Conservation (phyloP, 495 filamentous ascomycete genomes). For the Darksidea phi region DNA sequence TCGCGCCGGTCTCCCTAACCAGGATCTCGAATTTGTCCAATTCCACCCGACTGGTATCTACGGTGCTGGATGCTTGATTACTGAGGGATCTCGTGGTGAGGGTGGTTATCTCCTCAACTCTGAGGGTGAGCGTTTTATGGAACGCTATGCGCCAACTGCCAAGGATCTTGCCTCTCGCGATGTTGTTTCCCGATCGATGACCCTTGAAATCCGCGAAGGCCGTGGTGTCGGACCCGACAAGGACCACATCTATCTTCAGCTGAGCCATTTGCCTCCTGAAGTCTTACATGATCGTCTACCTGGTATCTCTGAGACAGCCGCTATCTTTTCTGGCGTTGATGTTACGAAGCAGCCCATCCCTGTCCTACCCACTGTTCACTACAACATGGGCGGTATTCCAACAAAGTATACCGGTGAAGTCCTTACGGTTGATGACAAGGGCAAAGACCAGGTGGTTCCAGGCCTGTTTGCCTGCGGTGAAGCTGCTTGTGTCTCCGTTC, state of each 20-base stretch:
- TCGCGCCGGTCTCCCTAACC: constrained; percentile 92
- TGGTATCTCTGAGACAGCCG: constrained; percentile 96
- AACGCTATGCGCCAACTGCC: constrained; percentile 90
- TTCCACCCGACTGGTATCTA: constrained; percentile 99
- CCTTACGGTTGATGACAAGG: constrained; percentile 71
- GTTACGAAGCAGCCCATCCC: constrained; percentile 96
- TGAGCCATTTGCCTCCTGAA: constrained; percentile 87
- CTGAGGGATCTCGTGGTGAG: constrained; percentile 94
- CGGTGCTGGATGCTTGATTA: constrained; percentile 94
- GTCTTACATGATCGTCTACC: constrained; percentile 93
- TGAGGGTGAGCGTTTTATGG: constrained; percentile 97
- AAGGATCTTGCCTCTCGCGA: constrained; percentile 94
- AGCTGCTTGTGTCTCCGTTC: constrained; percentile 94
- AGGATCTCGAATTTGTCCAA: constrained; percentile 97
- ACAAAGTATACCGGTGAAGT: constrained; percentile 97
- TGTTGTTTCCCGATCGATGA: constrained; percentile 95
- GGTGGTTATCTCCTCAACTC: constrained; percentile 94
- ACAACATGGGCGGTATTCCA: constrained; percentile 99
- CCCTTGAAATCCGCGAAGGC: constrained; percentile 93
- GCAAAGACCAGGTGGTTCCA: constrained; percentile 89
- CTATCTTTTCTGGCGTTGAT: constrained; percentile 94
- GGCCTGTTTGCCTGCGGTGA: constrained; percentile 96
- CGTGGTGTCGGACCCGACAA: constrained; percentile 94
- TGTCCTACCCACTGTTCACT: constrained; percentile 95
- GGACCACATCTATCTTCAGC: constrained; percentile 96